phyloP scores from a whole-genome alignment of 1,284 basidiomycete species.

The Cryptococcus depauperatus region DNA sequence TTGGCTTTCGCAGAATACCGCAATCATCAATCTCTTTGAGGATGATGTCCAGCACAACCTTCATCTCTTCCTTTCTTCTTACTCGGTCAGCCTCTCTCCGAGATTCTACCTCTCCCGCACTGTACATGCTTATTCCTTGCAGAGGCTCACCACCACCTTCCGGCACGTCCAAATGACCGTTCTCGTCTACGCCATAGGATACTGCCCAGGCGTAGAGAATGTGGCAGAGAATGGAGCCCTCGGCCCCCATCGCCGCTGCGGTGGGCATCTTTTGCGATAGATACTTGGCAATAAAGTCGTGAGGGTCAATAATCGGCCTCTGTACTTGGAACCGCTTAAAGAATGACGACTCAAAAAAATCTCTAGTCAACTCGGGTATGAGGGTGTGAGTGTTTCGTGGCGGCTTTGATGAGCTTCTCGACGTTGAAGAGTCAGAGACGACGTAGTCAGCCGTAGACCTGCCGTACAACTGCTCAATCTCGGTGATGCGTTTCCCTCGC shows the following conservation, averaged over 20 bases:
- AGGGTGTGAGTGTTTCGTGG: constrained; percentile 32
- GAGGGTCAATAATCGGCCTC: constrained; percentile 53
- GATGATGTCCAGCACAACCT: constrained; percentile 61
- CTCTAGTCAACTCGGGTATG: constrained; percentile 63
- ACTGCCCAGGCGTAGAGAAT: constrained; percentile 73
- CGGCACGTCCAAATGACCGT: constrained; percentile 49
- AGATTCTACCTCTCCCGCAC: constrained; percentile 27
- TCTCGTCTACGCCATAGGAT: constrained; percentile 73
- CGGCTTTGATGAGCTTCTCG: constrained; percentile 16
- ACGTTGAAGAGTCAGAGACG: constrained; percentile 8
- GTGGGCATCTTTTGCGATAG: constrained; percentile 40
- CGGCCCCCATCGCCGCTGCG: constrained; percentile 54
- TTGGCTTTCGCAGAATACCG: constrained; percentile 67
- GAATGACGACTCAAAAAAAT: constrained; percentile 74
- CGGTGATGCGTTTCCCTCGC: constrained; percentile 71
- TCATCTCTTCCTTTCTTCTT: constrained; percentile 46
- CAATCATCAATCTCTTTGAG: constrained; percentile 68
- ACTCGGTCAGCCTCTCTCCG: constrained; percentile 42
- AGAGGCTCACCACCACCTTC: constrained; percentile 26
- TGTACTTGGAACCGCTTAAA: constrained; percentile 73
- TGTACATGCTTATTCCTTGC: constrained; percentile 15
- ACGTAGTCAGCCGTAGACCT: constrained; percentile 30
- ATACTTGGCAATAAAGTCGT: constrained; percentile 63
- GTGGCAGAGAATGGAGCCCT: constrained; percentile 45
- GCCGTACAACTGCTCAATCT: constrained; percentile 53